Base-by-base conservation (phyloP, 495 filamentous ascomycete species). In the Podospora pseudocomata region DNA sequence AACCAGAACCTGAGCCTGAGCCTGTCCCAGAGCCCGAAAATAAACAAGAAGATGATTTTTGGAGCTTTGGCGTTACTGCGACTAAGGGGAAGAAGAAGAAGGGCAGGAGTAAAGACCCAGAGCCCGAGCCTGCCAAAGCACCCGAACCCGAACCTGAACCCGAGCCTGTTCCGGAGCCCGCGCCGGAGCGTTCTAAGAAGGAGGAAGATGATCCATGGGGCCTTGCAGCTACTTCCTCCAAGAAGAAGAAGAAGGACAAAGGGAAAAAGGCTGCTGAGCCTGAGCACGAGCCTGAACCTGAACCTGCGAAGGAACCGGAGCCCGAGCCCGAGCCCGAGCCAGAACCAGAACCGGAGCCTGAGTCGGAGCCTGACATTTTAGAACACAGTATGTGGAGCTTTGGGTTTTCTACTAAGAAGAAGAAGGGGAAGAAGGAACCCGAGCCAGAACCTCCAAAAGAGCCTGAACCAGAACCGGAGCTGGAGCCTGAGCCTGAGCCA, bases 211-310 rank as follows among this genome's bases (percentile, higher is more conserved):
- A 72, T 27, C 60, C 66, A 19, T 75, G 70, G 68, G 67, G 70
- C 5, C 23, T 34, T 2, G 23, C 71, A 4, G 32, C 67, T 6
- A 57, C 58, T 18, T 70, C 68, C n/a, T 74, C 72, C 70, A 77
- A 77, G 57, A 79, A 76, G 65, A 80, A 80, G 64, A 76, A 79
- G 59, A 76, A 64, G 71, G 74, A 74, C 64, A 63, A 32, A 7
- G 61, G 27, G n/a, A 60, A 15, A 20, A 67, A 60, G 18, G 65
- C 61, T 15, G 20, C n/a, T 19, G 63, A 68, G 44, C 58, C 63
- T 11, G 67, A 71, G 15, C 58, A 57, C 5, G 67, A 71, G 15
- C 26, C 39, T 34, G 39, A 65, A 20, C 44, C 64, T 5, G 70
- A 72, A 27, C 64, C 64, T 5, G 58, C 44, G 55, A 60, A 23